phyloP scores from a whole-genome alignment of 2,329 filamentous ascomycete genomes.

The Seiridium unicorne region DNA sequence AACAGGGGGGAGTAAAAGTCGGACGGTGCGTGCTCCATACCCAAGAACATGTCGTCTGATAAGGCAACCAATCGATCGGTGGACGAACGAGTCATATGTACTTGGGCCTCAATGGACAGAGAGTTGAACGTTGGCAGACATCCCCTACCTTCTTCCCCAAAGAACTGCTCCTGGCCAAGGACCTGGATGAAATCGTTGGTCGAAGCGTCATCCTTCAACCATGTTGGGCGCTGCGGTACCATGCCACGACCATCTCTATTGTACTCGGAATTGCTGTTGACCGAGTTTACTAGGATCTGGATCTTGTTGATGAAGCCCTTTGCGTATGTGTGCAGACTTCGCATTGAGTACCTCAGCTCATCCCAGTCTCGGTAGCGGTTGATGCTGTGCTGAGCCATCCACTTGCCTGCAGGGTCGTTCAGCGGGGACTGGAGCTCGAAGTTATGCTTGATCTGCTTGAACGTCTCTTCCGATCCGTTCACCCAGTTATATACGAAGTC shows the following conservation, averaged over 20 bases:
- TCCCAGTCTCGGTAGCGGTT: constrained; percentile 44
- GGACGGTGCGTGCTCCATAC: constrained; percentile 37
- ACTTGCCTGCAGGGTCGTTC: constrained; percentile 37
- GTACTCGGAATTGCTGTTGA: constrained; percentile 23
- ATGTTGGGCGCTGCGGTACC: constrained; percentile 32
- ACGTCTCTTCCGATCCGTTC: constrained; percentile 38
- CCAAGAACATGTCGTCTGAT: constrained; percentile 43
- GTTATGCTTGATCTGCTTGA: constrained; percentile 31
- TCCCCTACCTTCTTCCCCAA: constrained; percentile 31
- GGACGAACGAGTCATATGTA: constrained; percentile 38
- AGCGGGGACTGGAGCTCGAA: constrained; percentile 38
- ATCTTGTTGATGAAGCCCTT: constrained; percentile 38
- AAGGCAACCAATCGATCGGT: constrained; percentile 39
- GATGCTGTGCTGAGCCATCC: constrained; percentile 37
- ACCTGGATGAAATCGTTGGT: constrained; percentile 31
- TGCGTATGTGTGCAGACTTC: constrained; percentile 39
- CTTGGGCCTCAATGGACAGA: constrained; percentile 39
- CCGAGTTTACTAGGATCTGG: constrained; percentile 40
- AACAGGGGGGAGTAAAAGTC: constrained; percentile 43
- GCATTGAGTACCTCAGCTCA: constrained; percentile 41
- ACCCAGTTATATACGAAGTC: constrained; percentile 45
- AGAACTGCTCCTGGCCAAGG: constrained; percentile 40
- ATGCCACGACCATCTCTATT: constrained; percentile 16
- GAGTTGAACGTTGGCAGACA: constrained; percentile 44
- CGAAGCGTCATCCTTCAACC: constrained; percentile 32